Evolutionary conservation across 176 grass and related monocot genomes (phyloP), one percentile per base, ranked within the genome.

Genomic region (Saccharum officinarum): DNA sequence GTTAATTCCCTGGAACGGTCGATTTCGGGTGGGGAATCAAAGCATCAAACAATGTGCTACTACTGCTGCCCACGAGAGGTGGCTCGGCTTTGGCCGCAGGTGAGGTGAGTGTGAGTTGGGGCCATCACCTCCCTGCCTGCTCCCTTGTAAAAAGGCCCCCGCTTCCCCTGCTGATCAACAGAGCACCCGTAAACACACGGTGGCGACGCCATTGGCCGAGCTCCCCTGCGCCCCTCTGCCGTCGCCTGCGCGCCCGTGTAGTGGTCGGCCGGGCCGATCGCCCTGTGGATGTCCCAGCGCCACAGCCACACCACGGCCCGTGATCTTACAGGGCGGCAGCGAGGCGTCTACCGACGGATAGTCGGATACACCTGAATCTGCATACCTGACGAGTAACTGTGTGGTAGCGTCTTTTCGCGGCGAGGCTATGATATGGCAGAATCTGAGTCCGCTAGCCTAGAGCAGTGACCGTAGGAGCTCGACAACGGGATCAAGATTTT

Each of bases 31-130:
- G 28, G 6, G 40, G 71, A 42, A 85, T 89, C 88, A 84, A 52
- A 55, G 88, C 67, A 86, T 86, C 88, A 82, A 82, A 82, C 83
- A 90, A 86, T 86, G 83, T 82, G 77, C 28, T 4, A 8, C 71
- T 1, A 1, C 50, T 7, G 16, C 50, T 11, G 17, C 17, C 11
- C 40, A 44, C 70, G 40, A 28, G 45, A 41, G 22, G 10, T 67
- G 37, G 59, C 65, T 68, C 61, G 77, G 71, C 83, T 69, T 81
- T 71, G 82, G 54, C 64, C 64, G 62, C 41, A 40, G 77, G 28
- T 50, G 76, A 84, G 15, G 47, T 77, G 83, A 86, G 52, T 37
- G 28, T 28, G 28, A 28, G 28, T 28, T 28, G 30, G 73, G 83
- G 71, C 78, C 88, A 71, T 22, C 10, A 46, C 39, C 2, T 47